These are phyloP conservation scores for Nigrospora sphaerica DNA, from an alignment of 2,329 filamentous ascomycete genomes.

Conservation along the genomic window DNA sequence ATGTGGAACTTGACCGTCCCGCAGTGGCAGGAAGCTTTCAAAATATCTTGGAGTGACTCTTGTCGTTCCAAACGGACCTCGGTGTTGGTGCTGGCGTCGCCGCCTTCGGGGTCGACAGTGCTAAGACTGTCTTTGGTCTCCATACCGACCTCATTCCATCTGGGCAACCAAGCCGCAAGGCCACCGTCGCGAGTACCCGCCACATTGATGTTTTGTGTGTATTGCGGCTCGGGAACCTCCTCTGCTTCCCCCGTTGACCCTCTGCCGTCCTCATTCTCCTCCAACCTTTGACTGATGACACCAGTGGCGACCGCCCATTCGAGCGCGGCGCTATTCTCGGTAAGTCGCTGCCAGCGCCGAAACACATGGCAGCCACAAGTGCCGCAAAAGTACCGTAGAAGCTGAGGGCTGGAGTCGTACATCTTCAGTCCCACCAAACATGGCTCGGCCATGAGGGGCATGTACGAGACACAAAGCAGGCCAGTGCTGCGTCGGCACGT, in stretches of 20 bases:
- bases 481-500: conserved; percentile 25
- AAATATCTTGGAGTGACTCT: conserved; percentile 5
- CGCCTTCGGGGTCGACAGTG: too few species aligned
- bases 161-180: background rate
- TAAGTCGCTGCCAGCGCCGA: conserved; percentile 6
- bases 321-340: too few species aligned
- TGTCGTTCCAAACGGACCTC: background rate
- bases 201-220: too few species aligned
- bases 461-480: conserved; percentile 30
- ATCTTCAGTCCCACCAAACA: conserved; percentile 8
- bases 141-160: too few species aligned
- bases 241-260: background rate
- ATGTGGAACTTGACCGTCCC: conserved; percentile 48
- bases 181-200: background rate
- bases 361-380: conserved; percentile 36
- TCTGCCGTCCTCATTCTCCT: background rate
- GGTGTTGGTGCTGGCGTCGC: too few species aligned
- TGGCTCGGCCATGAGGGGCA: conserved; percentile 15
- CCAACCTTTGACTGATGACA: conserved; percentile 13
- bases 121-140: too few species aligned
- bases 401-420: conserved; percentile 5
- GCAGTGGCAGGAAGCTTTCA: conserved; percentile 47
- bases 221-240: too few species aligned
- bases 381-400: conserved; percentile 28
- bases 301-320: conserved; percentile 31